Conservation (phyloP, 768 basidiomycete species). For the Pleurotus cornucopiae region DNA sequence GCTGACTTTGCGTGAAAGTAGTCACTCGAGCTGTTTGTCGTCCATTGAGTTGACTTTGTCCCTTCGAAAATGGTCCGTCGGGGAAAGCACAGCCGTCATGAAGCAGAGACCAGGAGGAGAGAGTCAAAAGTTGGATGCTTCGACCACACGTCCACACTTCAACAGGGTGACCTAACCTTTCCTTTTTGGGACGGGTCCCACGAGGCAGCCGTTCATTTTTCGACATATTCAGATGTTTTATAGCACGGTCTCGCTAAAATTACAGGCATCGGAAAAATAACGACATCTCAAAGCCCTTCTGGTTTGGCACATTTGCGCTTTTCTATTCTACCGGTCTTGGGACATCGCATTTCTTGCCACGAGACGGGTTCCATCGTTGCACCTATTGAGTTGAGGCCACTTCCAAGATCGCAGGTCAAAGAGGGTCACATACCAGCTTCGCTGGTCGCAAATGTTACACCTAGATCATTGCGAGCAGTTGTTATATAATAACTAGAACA, state of each 20-base stretch:
- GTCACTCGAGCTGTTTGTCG: slow-evolving; percentile 60
- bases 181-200: background rate
- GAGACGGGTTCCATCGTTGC: slow-evolving; percentile 82
- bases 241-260: too few species aligned
- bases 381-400: slow-evolving; percentile 34
- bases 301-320: slow-evolving; percentile 87
- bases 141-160: background rate
- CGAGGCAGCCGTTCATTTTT: background rate
- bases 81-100: slow-evolving; percentile 66
- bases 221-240: too few species aligned
- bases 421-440: slow-evolving; percentile 58
- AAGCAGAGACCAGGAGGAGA: slow-evolving; percentile 7
- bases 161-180: background rate
- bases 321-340: slow-evolving; percentile 74
- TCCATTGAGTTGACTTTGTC: slow-evolving; percentile 61
- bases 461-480: slow-evolving; percentile 85
- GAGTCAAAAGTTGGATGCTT: slow-evolving; percentile 4
- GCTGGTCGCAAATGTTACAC: slow-evolving; percentile 87
- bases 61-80: slow-evolving; percentile 55
- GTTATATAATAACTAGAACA: slow-evolving; percentile 72
- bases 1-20: slow-evolving; percentile 9
- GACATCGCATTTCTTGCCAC: slow-evolving; percentile 90
- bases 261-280: too few species aligned
- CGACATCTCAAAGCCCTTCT: slow-evolving; percentile 44
- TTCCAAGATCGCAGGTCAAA: background rate